phyloP scores from a whole-genome alignment of 2,329 filamentous ascomycete species.

The Clathrospora elynae region DNA sequence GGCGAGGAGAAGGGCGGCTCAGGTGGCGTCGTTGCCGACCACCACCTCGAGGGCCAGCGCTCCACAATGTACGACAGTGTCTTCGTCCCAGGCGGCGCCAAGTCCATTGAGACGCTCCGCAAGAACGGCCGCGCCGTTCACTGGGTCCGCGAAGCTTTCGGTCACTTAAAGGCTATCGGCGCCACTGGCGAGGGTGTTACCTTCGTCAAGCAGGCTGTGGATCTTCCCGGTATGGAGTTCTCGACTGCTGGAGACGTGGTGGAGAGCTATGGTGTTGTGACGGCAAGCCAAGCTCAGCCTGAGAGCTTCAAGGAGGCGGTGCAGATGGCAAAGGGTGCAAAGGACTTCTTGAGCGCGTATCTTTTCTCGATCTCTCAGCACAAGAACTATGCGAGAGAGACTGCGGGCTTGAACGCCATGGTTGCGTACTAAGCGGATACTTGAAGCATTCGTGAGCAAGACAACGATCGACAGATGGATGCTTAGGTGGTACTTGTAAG shows the following conservation, averaged over 20 bases:
- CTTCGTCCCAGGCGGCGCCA: slow-evolving; percentile 74
- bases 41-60: slow-evolving; percentile 79
- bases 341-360: slow-evolving; percentile 73
- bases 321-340: slow-evolving; percentile 68
- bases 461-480: no score
- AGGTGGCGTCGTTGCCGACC: slow-evolving; percentile 68
- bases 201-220: slow-evolving; percentile 60
- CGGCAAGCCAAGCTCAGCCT: slow-evolving; percentile 60
- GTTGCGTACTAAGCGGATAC: slow-evolving; percentile 72
- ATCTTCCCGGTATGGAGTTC: slow-evolving; percentile 56
- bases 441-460: no score
- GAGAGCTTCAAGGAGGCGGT: slow-evolving; percentile 66
- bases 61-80: slow-evolving; percentile 81
- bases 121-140: slow-evolving; percentile 75
- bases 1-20: slow-evolving; percentile 59
- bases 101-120: slow-evolving; percentile 65
- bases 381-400: slow-evolving; percentile 73
- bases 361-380: slow-evolving; percentile 72
- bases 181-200: slow-evolving; percentile 74
- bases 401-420: slow-evolving; percentile 68
- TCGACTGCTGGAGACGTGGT: slow-evolving; percentile 58
- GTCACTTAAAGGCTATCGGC: slow-evolving; percentile 78
- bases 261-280: slow-evolving; percentile 79
- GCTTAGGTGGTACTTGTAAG: no score
- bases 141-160: slow-evolving; percentile 80